Conservation (phyloP, 306 rosid genomes). For the Bauhinia variegata region DNA sequence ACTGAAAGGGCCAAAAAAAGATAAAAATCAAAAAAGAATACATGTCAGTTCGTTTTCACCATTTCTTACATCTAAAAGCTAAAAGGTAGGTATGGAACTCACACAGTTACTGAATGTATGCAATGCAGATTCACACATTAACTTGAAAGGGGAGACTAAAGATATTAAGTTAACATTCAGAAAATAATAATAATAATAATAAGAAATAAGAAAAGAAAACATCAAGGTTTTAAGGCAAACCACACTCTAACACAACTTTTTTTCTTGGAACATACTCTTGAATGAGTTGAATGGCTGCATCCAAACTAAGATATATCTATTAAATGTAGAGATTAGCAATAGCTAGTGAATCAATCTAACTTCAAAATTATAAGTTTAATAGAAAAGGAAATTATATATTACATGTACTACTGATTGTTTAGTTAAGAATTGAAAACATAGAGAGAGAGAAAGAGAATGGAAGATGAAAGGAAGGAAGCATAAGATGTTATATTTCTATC, state of each 20-base stretch:
- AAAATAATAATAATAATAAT: neutral
- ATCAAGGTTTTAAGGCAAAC: neutral
- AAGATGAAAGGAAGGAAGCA: conserved; percentile 3
- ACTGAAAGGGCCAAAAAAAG: conserved; percentile 22
- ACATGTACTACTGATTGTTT: neutral
- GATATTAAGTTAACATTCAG: too few species aligned
- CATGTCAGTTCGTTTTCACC: neutral
- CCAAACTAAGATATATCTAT: neutral
- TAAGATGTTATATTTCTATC: neutral
- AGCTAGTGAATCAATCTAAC: conserved; percentile 15
- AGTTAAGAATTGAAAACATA: neutral
- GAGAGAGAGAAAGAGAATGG: neutral
- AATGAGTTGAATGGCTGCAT: neutral
- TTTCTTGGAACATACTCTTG: neutral
- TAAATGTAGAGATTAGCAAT: neutral
- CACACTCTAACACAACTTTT: neutral
- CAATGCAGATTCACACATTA: conserved; percentile 3
- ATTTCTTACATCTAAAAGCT: conserved; percentile 16
- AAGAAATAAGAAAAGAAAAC: neutral
- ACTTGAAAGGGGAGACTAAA: neutral
- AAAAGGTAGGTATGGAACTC: neutral
- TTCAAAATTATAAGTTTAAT: neutral
- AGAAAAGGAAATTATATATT: neutral
- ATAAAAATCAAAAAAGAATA: conserved; percentile 4
- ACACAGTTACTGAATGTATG: neutral